Base-by-base conservation (phyloP, 176 grass and related monocot genomes). In the Eleusine coracana region DNA sequence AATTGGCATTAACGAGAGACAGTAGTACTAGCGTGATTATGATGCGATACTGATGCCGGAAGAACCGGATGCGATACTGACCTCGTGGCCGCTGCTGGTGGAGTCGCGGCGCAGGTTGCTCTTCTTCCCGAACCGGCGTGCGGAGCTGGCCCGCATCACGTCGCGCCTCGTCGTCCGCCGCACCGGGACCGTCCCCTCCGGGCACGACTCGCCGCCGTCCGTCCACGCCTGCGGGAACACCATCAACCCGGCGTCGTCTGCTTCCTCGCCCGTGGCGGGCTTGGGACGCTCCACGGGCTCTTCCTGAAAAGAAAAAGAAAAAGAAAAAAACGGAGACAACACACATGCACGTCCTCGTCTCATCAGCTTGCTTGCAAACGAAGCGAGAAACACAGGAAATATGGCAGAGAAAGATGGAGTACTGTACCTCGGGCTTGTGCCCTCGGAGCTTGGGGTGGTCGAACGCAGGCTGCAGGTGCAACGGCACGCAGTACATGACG, bases 401-500 rank as follows among this genome's bases (percentile, higher is more conserved):
- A 56, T 1, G 3, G 23, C 52, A 44, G 34, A 63, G 7, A 9
- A 2, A 2, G 40, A 67, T 5, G 40, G 4, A 1, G 3, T 16
- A 9, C 10, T 14, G 7, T 66, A 94, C 94, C 91, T 91, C 88
- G 64, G 87, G 91, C 42, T 82, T 94, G 13, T 94, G 87, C 0
- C 87, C 91, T 9, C 50, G 51, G 46, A 94, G 49, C 85, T 75
- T 81, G 10, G 89, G 89, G 69, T 92, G 84, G 65, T 90, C 89
- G 44, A 97, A 97, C 65, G 94, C 91, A 82, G 94, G 94, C 80
- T 97, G 94, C 60, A 63, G 91, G 73, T 97, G 89, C 77, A 70
- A 44, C 60, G 85, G 91, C 64, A 97, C 94, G 78, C 94, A 97
- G 45, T 92, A 71, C 66, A 97, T 94, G 82, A 92, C 5, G 70